Conservation (phyloP, 2,329 filamentous ascomycete genomes). For the Ceratocystiopsis minuta region DNA sequence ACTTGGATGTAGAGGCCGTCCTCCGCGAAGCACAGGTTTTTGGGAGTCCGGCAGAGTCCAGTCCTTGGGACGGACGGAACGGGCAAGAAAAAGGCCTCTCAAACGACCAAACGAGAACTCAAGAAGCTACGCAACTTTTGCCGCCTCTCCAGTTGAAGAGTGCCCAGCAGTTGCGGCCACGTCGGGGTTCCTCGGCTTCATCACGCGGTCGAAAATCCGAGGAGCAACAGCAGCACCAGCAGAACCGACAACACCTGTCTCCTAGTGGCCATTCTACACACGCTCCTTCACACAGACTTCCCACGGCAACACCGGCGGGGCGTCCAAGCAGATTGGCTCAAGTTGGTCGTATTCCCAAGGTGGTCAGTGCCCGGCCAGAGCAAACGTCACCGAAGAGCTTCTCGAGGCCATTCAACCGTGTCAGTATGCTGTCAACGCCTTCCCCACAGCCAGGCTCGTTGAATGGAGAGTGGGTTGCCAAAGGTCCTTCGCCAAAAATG, state of each 20-base stretch:
- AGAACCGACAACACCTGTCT: not conserved
- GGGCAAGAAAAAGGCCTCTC: conserved; percentile 1
- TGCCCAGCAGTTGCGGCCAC: no score
- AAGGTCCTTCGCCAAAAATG: conserved; percentile 26
- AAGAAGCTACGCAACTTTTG: no score
- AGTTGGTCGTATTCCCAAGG: conserved; percentile 71
- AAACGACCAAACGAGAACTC: not conserved
- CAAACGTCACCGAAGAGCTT: conserved; percentile 62
- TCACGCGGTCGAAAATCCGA: no score
- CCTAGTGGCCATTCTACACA: no score
- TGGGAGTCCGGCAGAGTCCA: not conserved
- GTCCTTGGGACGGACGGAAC: not conserved
- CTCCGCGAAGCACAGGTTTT: conserved; percentile 30
- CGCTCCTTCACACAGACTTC: not conserved
- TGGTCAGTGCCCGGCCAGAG: conserved; percentile 51
- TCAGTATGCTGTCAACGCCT: conserved; percentile 21
- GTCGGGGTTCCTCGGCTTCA: no score
- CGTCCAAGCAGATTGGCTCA: conserved; percentile 53
- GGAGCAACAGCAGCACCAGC: not conserved
- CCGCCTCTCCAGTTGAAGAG: no score
- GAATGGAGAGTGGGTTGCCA: conserved; percentile 25
- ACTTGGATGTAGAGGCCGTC: conserved; percentile 27
- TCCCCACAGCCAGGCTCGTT: conserved; percentile 13
- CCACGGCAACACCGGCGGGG: conserved; percentile 1
- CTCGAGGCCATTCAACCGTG: conserved; percentile 58